Evolutionary conservation across 1,284 basidiomycete species (phyloP).

Genomic region (Cutaneotrichosporon dermatis): DNA sequence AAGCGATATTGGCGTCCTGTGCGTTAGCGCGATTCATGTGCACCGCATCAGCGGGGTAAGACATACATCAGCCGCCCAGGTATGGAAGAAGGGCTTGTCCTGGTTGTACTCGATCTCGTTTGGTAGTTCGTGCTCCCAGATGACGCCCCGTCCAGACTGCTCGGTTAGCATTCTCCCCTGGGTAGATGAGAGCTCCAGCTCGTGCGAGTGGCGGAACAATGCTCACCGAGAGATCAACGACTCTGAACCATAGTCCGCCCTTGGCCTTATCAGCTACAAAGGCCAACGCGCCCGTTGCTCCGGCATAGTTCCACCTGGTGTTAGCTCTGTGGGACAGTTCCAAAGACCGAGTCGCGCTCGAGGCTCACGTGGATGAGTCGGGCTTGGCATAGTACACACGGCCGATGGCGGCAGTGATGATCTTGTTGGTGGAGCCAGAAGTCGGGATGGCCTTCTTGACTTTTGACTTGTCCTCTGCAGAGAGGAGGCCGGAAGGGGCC

Average conservation of each 20-base stretch:
- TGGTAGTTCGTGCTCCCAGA: constrained; percentile 94
- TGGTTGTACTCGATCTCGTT: constrained; percentile 76
- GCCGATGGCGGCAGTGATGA: constrained; percentile 69
- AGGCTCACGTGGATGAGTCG: constrained; percentile 31
- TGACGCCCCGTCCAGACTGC: constrained; percentile 71
- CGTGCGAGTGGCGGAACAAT: too few relatives aligned
- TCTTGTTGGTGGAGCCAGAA: constrained; percentile 56
- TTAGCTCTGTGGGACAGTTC: neutral
- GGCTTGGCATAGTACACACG: constrained; percentile 68
- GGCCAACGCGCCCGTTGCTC: constrained; percentile 75
- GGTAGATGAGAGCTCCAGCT: too few relatives aligned
- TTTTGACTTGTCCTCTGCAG: constrained; percentile 67
- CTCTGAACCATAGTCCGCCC: constrained; percentile 62
- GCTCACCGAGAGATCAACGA: constrained; percentile 67
- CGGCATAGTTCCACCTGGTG: constrained; percentile 73
- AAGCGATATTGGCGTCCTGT: constrained; percentile 57
- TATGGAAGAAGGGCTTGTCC: constrained; percentile 89
- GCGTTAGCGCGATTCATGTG: neutral
- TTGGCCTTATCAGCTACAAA: constrained; percentile 63
- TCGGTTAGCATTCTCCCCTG: constrained; percentile 3
- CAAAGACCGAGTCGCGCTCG: neutral
- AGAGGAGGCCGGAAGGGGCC: constrained; percentile 51
- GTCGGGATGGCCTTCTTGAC: constrained; percentile 63
- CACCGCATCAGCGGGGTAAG: neutral
- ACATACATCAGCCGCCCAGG: constrained; percentile 87